Evolutionary conservation across 208 protist species (phyloP).

Genomic region (Histomonas meleagridis): DNA sequence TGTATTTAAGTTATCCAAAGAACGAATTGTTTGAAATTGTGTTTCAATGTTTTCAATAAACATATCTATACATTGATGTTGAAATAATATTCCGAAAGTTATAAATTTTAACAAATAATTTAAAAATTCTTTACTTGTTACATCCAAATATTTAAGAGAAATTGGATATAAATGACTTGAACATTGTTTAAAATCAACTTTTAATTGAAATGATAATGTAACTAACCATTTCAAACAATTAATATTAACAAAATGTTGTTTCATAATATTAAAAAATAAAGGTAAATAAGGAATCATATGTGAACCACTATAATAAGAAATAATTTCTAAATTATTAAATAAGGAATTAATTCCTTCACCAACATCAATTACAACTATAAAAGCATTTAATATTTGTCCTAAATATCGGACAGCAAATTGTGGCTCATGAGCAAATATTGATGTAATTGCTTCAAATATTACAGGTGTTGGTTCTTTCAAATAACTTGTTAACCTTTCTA

Average conservation of each 20-base stretch:
- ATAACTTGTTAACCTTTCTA: no score
- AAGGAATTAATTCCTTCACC: background rate
- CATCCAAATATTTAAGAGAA: background rate
- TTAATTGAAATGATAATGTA: background rate
- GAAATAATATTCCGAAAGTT: background rate
- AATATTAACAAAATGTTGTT: background rate
- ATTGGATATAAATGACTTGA: background rate
- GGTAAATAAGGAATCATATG: background rate
- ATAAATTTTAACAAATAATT: background rate
- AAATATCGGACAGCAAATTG: background rate
- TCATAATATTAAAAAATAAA: background rate
- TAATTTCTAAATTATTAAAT: background rate
- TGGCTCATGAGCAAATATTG: background rate
- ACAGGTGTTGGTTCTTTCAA: background rate
- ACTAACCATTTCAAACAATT: background rate
- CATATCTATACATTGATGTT: background rate
- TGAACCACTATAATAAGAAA: background rate
- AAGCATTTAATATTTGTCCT: background rate
- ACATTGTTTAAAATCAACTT: background rate
- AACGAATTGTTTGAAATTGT: no score
- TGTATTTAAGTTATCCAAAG: no score
- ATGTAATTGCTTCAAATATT: background rate
- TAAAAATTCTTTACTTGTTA: background rate
- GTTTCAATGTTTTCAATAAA: background rate
- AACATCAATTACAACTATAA: background rate